Base-by-base conservation (phyloP, 495 filamentous ascomycete genomes). In the Aspergillus sclerotioniger region DNA sequence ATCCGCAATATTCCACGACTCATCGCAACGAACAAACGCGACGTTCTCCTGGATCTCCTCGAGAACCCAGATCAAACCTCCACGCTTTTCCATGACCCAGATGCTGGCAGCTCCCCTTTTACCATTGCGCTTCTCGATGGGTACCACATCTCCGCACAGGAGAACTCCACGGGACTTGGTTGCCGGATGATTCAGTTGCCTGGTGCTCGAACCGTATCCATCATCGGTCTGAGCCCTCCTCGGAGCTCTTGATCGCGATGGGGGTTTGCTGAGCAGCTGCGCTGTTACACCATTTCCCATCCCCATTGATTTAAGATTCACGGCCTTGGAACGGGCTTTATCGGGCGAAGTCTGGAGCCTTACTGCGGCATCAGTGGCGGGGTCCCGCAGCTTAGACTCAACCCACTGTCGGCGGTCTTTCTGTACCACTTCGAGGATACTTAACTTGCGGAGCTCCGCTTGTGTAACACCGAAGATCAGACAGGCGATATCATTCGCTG, bases 11-110 rank as follows among this genome's bases (percentile, higher is more conserved):
- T 81, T 80, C 51, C 91, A 91, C 28, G 88, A 84, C 41, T 87
- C 82, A 64, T 93, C 90, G 21, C 91, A 80, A 25, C 69, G 80
- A 9, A 98, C 63, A 54, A 80, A 80, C 28, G 89, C 91, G 35
- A 93, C 85, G 67, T 98, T 92, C 76, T 98, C 94, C 53, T 90
- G 90, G 53, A 98, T 97, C 71, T 98, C 94, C 72, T 98, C 94
- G 5, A 98, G 68, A 15, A 98, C 94, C 94, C 94, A 98, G 53
- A 98, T 97, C 49, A 98, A 70, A 7, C 92, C 91, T 46, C 91
- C 90, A 44, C 84, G 83, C 69, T 98, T 98, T 71, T 98, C 94
- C 76, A 97, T 98, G 0, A 98, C 94, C 94, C 94, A 98, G 31
- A 98, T 76, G 68, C 91, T 97, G 35, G 94, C 94, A 35, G 92